phyloP scores from a whole-genome alignment of 2,329 filamentous ascomycete genomes.

The Knoxdaviesia capensis region DNA sequence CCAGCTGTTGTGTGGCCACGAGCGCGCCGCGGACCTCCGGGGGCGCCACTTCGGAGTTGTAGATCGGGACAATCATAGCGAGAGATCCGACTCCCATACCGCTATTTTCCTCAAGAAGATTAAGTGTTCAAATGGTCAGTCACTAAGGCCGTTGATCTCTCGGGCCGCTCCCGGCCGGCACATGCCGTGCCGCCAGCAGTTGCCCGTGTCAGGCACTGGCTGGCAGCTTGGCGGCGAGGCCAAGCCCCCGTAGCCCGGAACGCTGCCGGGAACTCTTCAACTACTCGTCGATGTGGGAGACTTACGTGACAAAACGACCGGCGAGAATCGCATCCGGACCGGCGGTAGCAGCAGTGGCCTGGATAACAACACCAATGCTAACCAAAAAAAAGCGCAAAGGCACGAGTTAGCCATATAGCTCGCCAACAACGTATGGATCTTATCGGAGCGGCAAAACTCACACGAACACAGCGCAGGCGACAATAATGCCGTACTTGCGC shows the following conservation, averaged over 20 bases:
- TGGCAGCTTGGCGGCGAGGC: no score
- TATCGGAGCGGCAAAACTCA: background rate
- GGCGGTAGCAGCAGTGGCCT: slow-evolving; percentile 36
- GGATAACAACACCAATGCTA: slow-evolving; percentile 43
- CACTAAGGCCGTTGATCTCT: no score
- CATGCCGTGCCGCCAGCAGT: no score
- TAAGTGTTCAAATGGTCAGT: no score
- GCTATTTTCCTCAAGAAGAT: no score
- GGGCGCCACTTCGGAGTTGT: slow-evolving; percentile 24
- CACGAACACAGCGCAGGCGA: slow-evolving; percentile 38
- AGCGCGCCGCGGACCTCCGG: slow-evolving; percentile 22
- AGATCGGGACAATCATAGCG: slow-evolving; percentile 32
- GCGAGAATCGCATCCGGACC: slow-evolving; percentile 43
- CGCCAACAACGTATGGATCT: background rate
- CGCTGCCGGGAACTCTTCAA: no score
- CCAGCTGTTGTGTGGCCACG: slow-evolving; percentile 27
- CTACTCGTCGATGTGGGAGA: no score
- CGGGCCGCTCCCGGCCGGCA: no score
- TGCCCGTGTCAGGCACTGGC: no score
- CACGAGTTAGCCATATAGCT: background rate
- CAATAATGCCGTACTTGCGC: slow-evolving; percentile 48
- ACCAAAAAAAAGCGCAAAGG: no score
- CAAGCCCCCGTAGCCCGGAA: no score
- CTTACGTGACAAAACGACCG: slow-evolving; percentile 33
- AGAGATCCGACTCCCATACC: slow-evolving; percentile 46